Base-by-base conservation (phyloP, 2,329 filamentous ascomycete species). In the Fusarium redolens region DNA sequence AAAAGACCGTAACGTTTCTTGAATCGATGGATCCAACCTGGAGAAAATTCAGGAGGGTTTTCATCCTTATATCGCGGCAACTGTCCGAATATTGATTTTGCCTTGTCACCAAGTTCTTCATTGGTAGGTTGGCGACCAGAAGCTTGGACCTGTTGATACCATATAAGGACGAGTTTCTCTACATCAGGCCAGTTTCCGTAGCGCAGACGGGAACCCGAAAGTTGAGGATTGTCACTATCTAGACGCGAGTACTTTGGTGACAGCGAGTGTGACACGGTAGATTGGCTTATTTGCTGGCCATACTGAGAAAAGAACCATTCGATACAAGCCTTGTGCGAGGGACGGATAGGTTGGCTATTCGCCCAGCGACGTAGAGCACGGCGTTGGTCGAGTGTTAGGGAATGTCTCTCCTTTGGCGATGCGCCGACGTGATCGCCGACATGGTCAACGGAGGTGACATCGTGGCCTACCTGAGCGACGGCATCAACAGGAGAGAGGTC, bases 111-210 rank as follows among this genome's bases (percentile, higher is more conserved):
- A 6, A 91, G 83, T 79, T 90, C 88, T 74, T 91, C 89, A 78
- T 91, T 91, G 47, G 87, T 89, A 1, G 89, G 89, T 72, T 89
- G 87, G 59, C 88, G 87, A 59, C 89, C 88, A 5, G 83, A 84
- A 33, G 83, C 82, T 52, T 85, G 83, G 60, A 86, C 84, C 71
- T 87, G 84, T 74, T 88, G 85, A 77, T 88, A 87, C 87, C 87
- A 89, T 11, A 87, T 81, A 66, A 89, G 81, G 25, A 88, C 87
- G 13, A 89, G 83, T 81, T 88, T 88, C 81, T 89, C 87, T 61
- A 91, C 89, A 71, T 90, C 89, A 68, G 89, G 89, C 89, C 89
- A 90, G 78, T 91, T 91, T 71, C 89, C 89, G 65, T 90, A 90
- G 71, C 89, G 88, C 69, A 91, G 83, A 47, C 89, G 87, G 63